These are phyloP conservation scores for Arabidopsis suecica DNA, from an alignment of 345 rosid genomes.

Conservation along the genomic window DNA sequence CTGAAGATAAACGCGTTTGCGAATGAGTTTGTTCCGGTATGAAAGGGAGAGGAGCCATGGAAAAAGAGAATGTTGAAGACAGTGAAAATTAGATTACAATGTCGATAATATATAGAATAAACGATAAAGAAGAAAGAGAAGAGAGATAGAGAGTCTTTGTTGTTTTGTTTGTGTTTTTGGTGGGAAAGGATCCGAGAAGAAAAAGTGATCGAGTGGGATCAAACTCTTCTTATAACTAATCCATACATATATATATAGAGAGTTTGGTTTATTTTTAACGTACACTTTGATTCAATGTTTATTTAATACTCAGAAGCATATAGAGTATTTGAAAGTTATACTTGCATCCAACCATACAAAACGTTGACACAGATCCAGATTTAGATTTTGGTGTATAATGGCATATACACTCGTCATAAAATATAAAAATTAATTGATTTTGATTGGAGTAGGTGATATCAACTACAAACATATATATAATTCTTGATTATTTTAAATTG, in stretches of 20 bases:
- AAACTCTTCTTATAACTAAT: slow-evolving; percentile 21
- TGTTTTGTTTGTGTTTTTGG: slow-evolving; percentile 40
- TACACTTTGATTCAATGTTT: background rate
- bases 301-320: background rate
- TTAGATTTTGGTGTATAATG: slow-evolving; percentile 43
- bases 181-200: slow-evolving; percentile 43
- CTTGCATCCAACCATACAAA: slow-evolving; percentile 33
- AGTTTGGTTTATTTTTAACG: slow-evolving; percentile 7
- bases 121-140: slow-evolving; percentile 21
- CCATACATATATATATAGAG: slow-evolving; percentile 16
- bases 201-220: slow-evolving; percentile 29
- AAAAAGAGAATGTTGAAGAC: slow-evolving; percentile 19
- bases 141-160: slow-evolving; percentile 31
- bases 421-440: background rate
- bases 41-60: slow-evolving; percentile 72
- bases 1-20: slow-evolving; percentile 40
- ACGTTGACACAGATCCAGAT: slow-evolving; percentile 48
- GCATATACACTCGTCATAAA: slow-evolving; percentile 12
- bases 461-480: slow-evolving; percentile 30
- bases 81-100: slow-evolving; percentile 24
- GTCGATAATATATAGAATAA: slow-evolving; percentile 24
- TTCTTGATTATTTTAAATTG: slow-evolving; percentile 5
- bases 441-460: slow-evolving; percentile 36
- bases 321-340: slow-evolving; percentile 5
- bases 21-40: slow-evolving; percentile 48